Percentiles rank a stretch among this genome's conserved stretches.
Conservation (phyloP, 306 rosid species). For the Ormosia emarginata region DNA sequence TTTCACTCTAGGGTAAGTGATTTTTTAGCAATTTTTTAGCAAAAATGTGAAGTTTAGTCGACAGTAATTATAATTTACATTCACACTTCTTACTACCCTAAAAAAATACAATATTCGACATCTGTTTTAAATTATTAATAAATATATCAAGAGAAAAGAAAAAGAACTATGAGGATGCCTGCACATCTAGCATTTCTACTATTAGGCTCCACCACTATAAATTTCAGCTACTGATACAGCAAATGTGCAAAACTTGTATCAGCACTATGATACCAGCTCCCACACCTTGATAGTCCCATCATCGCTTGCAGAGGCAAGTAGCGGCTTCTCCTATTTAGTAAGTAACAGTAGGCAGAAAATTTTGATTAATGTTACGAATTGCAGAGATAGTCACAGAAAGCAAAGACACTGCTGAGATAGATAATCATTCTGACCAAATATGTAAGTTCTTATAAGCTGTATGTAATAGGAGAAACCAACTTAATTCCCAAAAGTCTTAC, state of each 20-base stretch:
- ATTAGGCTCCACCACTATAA: slow-evolving; percentile 25
- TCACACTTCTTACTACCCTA: slow-evolving; percentile 7
- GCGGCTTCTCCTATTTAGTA: slow-evolving; percentile 57
- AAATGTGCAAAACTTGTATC: slow-evolving; percentile 32
- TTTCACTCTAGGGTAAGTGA: neutral
- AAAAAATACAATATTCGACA: slow-evolving; percentile 14
- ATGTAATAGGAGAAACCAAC: neutral
- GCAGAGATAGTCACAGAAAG: slow-evolving; percentile 2
- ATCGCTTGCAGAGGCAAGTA: slow-evolving; percentile 85
- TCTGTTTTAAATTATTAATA: neutral
- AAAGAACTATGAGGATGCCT: slow-evolving; percentile 22
- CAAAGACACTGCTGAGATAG: slow-evolving; percentile 13
- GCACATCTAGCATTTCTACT: slow-evolving; percentile 27
- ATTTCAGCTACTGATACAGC: slow-evolving; percentile 25
- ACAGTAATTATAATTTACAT: slow-evolving; percentile 26
- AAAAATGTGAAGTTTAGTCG: slow-evolving; percentile 15
- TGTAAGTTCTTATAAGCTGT: neutral
- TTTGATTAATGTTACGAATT: neutral
- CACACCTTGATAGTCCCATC: slow-evolving; percentile 84
- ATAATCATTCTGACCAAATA: slow-evolving; percentile 4
- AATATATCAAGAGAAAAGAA: slow-evolving; percentile 9
- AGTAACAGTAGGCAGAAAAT: neutral
- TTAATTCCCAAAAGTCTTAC: neutral
- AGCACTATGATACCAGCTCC: slow-evolving; percentile 63
- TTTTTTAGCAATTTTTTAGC: slow-evolving; percentile 3